These are phyloP conservation scores for Barnettozyma botsteinii DNA, from an alignment of 805 yeast species.

Conservation along the genomic window DNA sequence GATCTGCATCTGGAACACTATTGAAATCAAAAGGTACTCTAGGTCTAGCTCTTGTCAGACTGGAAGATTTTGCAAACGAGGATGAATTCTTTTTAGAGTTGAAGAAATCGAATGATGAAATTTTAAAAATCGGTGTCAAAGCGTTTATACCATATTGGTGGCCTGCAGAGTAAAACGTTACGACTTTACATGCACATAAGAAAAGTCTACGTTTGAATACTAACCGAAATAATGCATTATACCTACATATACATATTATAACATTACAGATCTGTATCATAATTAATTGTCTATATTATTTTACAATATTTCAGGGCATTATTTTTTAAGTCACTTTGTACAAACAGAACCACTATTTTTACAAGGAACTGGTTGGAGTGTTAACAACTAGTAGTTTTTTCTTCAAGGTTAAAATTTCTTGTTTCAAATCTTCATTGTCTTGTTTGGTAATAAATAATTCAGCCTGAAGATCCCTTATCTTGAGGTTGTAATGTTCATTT, in stretches of 20 bases:
- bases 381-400: constrained; percentile 40
- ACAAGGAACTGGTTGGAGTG: constrained; percentile 14
- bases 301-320: neutral
- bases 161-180: constrained; percentile 37
- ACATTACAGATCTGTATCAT: neutral
- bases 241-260: neutral
- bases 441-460: constrained; percentile 75
- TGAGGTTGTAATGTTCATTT: constrained; percentile 62
- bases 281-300: no score
- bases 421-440: constrained; percentile 76
- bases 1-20: constrained; percentile 53
- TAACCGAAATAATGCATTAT: neutral
- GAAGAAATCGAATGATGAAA: constrained; percentile 20
- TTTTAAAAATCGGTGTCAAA: constrained; percentile 36
- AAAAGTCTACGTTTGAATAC: no score
- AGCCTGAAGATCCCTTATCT: constrained; percentile 77
- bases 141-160: constrained; percentile 71
- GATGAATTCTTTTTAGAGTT: constrained; percentile 28
- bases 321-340: neutral
- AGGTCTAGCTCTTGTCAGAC: constrained; percentile 61
- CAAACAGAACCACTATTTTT: no score
- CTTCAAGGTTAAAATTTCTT: constrained; percentile 50
- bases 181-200: neutral
- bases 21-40: constrained; percentile 49
- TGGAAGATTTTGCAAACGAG: constrained; percentile 36